Percentiles rank a stretch among this genome's conserved stretches.
Evolutionary conservation across 2,329 filamentous ascomycete genomes (phyloP).

Genomic region (Myriangium duriaei): DNA sequence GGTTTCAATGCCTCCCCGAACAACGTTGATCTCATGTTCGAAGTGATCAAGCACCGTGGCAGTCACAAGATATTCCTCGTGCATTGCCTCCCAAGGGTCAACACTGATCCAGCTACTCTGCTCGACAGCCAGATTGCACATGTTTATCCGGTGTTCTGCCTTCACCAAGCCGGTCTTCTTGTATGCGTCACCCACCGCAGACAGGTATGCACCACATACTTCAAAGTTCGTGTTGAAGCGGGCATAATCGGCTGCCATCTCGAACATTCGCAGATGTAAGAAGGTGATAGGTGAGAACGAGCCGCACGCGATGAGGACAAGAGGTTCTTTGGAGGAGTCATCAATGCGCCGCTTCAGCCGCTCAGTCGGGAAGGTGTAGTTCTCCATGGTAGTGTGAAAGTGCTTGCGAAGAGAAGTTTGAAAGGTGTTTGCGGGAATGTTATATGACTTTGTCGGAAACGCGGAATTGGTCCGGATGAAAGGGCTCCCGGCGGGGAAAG

Average conservation of each 20-base stretch:
- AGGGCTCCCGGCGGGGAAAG: too few relatives aligned
- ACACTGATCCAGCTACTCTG: conserved; percentile 71
- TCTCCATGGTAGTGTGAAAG: conserved; percentile 24
- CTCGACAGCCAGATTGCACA: conserved; percentile 74
- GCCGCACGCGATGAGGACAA: conserved; percentile 58
- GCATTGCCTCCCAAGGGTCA: conserved; percentile 78
- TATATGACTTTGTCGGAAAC: too few relatives aligned
- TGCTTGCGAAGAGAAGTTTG: background rate
- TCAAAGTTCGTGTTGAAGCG: conserved; percentile 68
- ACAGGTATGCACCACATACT: conserved; percentile 73
- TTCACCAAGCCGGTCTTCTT: conserved; percentile 70
- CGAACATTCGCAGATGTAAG: conserved; percentile 75
- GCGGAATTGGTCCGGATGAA: too few relatives aligned
- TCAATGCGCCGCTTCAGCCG: conserved; percentile 45
- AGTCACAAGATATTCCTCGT: conserved; percentile 76
- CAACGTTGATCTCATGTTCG: conserved; percentile 73
- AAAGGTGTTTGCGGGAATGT: background rate
- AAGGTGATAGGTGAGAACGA: conserved; percentile 39
- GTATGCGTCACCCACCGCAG: conserved; percentile 63
- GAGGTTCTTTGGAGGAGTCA: conserved; percentile 45
- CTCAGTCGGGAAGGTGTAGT: conserved; percentile 50
- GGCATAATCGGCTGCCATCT: conserved; percentile 71
- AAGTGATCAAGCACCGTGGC: conserved; percentile 86
- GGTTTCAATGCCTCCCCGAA: conserved; percentile 59
- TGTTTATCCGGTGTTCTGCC: conserved; percentile 62